Evolutionary conservation across 345 rosid species (phyloP), one percentile per base, ranked within the genome.

Genomic region (Microcos paniculata): DNA sequence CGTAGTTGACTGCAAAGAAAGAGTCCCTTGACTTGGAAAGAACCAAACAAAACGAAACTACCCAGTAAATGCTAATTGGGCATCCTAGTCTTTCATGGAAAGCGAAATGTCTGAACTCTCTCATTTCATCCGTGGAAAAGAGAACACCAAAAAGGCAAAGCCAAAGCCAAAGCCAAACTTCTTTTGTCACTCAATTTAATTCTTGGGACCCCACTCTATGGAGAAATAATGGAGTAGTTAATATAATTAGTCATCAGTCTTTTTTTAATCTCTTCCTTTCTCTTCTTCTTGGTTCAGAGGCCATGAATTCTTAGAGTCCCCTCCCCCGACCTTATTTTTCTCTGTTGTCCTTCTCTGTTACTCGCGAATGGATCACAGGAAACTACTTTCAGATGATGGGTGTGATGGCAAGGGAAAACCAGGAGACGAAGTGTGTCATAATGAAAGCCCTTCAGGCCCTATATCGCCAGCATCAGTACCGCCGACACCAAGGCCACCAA

Each of bases 91-190:
- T 52, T 70, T 42, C 55, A 40, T 40, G 53, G 65, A 57, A 72
- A 57, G 33, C 66, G 53, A 72, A 56, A 57, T 72, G 23, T 72
- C 66, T 38, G 26, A 19, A 4, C 28, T 68, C 23, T 15, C 71
- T 6, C 6, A 18, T 11, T 13, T 28, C 56, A 16, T 12, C 15
- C 28, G 59, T 19, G 73, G 28, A 51, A 33, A 31, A 52, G 16
- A 19, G 0, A 19, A 30, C 3, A 6, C 53, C 53, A n/a, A 38
- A 43, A 6, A 0, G 11, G 12, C 7, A 40, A 64, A 19, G 8
- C 28, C 30, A 45, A 67, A 53, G 0, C 59, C 19, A 53, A 67
- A 6, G 13, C 26, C 62, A 53, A 35, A 55, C 48, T n/a, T 55
- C 35, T 13, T 21, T 21, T 2, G 10, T 18, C 48, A 42, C 52